Evolutionary conservation across 495 filamentous ascomycete genomes (phyloP).

Genomic region (Annulohypoxylon nitens): DNA sequence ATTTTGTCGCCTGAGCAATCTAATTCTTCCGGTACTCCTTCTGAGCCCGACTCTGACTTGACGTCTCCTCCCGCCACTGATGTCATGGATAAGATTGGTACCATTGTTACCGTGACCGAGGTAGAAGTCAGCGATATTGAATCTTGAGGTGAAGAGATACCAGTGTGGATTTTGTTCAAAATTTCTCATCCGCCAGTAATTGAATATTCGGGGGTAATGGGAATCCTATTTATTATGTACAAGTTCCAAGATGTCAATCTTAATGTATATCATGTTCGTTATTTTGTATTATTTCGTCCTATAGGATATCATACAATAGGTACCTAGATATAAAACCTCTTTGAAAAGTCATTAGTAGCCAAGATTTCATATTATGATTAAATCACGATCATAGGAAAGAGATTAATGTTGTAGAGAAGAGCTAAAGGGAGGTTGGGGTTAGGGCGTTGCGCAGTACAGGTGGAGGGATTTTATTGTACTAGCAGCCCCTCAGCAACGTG

Average conservation of each 20-base stretch:
- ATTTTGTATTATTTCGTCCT: no score
- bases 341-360: no score
- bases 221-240: not conserved
- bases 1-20: not conserved
- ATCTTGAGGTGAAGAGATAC: not conserved
- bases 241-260: not conserved
- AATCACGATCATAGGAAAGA: no score
- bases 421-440: no score
- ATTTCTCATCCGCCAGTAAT: not conserved
- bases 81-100: not conserved
- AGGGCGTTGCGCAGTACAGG: no score
- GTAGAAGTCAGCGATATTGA: not conserved
- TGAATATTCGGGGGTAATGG: not conserved
- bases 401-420: no score
- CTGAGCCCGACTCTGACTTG: conserved; percentile 12
- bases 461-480: no score
- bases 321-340: no score
- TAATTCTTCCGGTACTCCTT: conserved; percentile 4
- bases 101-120: not conserved
- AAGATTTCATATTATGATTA: no score
- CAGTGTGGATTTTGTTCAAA: not conserved
- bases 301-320: no score
- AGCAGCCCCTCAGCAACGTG: no score
- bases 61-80: not conserved
- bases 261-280: no score